Base-by-base conservation (phyloP, 140 eudicot genomes). In the Senecio squalidus region DNA sequence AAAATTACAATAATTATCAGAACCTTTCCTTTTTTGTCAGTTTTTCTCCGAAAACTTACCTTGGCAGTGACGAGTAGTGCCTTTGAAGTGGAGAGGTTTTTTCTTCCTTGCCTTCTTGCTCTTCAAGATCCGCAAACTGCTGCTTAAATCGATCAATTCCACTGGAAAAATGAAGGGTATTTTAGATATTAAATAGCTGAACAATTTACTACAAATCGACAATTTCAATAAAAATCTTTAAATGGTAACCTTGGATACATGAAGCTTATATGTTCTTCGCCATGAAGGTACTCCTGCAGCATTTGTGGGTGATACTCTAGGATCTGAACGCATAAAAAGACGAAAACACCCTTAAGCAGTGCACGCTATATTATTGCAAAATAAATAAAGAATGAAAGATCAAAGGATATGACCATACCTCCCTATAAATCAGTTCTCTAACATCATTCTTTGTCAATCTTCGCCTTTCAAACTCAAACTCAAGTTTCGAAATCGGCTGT, bases 231-330 rank as follows among this genome's bases (percentile, higher is more conserved):
- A 39, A 55, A 30, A 18, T 17, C 3, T 4, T 15, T 43, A 50
- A 21, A 49, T 23, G 72, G 73, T n/a, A 4, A 66, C 72, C 64
- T 66, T 9, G 96, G 96, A 76, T 88, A 88, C 96, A 83, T 83
- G 76, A 88, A 88, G 84, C 82, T 80, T 55, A 79, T 76, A 65
- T 77, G 96, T 54, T 88, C 94, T 47, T 51, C 78, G 29, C 96
- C 94, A 31, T 69, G 81, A 48, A 84, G 84, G 77, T 88, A 78
- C 78, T 88, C 96, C 85, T 81, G 92, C 73, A 92, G 75, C 98
- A 92, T 92, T 77, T 92, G 96, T 13, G 98, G 98, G 75, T 92
- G 98, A 76, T 92, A 92, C 96, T 92, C 96, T 79, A 92, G 68
- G 55, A 92, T 92, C 98, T 92, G 96, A 70, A 67, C 51, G 62